Evolutionary conservation across 2,329 filamentous ascomycete genomes (phyloP).

Genomic region (Aspergillus eucalypticola): DNA sequence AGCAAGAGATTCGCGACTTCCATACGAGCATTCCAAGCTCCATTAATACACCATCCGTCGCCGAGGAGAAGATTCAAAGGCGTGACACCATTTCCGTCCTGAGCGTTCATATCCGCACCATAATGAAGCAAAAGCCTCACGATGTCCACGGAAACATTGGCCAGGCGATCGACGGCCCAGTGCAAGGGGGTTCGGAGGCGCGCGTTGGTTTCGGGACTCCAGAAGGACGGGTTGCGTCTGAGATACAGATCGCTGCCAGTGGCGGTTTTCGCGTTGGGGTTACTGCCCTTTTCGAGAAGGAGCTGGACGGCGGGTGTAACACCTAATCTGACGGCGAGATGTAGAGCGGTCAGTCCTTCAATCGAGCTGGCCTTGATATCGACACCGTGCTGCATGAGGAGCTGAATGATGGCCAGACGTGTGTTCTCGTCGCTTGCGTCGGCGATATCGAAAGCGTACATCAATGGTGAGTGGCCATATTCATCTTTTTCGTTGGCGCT

Average conservation of each 20-base stretch:
- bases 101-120: not conserved
- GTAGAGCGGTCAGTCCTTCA: not conserved
- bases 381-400: not conserved
- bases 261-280: not conserved
- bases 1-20: not conserved
- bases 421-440: not conserved
- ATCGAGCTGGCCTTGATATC: not conserved
- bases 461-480: not conserved
- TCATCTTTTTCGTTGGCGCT: not conserved
- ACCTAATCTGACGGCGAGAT: not conserved
- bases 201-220: no score
- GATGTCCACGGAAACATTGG: not conserved
- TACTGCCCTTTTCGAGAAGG: not conserved
- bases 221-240: not conserved
- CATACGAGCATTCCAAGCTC: not conserved
- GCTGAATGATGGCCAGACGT: not conserved
- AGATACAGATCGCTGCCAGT: not conserved
- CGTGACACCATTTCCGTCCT: not conserved
- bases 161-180: not conserved
- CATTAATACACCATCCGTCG: not conserved
- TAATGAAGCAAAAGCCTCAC: not conserved
- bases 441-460: not conserved
- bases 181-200: not conserved
- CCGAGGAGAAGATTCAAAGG: not conserved
- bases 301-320: not conserved